Conservation (phyloP, 108 stramenopile species). For the Cyclotella choctawhatcheeana region DNA sequence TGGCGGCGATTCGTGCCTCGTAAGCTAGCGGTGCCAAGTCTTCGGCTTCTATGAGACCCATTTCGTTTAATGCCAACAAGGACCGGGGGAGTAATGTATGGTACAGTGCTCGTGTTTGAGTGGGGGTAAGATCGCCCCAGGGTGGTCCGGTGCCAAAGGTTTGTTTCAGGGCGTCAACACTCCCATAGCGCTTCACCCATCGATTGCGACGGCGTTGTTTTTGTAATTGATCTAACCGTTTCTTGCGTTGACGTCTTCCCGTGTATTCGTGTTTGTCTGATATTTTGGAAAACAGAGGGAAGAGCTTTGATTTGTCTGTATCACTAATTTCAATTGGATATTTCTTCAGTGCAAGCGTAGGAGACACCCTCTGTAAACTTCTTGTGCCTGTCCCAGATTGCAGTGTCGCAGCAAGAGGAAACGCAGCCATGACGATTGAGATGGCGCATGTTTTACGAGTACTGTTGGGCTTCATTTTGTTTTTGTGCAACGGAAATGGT, state of each 20-base stretch:
- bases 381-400: no score
- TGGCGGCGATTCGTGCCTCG: conserved; percentile 64
- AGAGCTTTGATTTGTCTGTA: no score
- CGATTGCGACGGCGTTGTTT: conserved; percentile 30
- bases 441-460: no score
- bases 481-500: no score
- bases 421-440: no score
- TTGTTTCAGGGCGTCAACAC: conserved; percentile 20
- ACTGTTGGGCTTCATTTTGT: no score
- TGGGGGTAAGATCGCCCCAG: conserved; percentile 39
- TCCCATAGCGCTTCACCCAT: conserved; percentile 27
- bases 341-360: no score
- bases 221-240: conserved; percentile 9
- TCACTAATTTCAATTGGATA: no score
- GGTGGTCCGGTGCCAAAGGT: conserved; percentile 39
- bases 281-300: no score
- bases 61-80: conserved; percentile 34
- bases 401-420: no score
- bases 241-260: conserved; percentile 28
- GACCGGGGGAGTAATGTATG: conserved; percentile 48
- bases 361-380: no score
- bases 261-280: conserved; percentile 5
- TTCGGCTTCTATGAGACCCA: conserved; percentile 39
- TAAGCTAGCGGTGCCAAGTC: conserved; percentile 62
- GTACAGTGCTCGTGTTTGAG: conserved; percentile 41